A percentile compares a stretch with the other conserved stretches of the same genome.
Evolutionary conservation across 768 basidiomycete genomes (phyloP).

Genomic region (Podaxis carcinomalis): DNA sequence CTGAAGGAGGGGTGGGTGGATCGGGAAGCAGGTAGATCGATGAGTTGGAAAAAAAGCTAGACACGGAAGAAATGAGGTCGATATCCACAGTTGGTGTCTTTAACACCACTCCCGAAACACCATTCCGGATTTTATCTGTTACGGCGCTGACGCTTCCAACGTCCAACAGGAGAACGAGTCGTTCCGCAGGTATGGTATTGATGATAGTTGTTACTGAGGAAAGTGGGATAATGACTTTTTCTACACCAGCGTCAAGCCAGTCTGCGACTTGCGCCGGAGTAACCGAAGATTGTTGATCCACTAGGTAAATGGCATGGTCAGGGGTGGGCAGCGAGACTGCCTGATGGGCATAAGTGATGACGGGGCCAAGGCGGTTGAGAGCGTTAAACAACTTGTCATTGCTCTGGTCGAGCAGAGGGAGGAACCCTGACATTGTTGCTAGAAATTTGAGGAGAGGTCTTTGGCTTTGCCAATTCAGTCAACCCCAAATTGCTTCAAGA

Average conservation of each 20-base stretch:
- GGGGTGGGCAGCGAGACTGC: slow-evolving; percentile 27
- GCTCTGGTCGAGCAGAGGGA: slow-evolving; percentile 54
- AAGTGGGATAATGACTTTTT: slow-evolving; percentile 74
- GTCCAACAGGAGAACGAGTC: slow-evolving; percentile 75
- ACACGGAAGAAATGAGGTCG: slow-evolving; percentile 74
- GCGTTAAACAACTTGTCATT: slow-evolving; percentile 49
- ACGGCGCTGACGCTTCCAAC: slow-evolving; percentile 70
- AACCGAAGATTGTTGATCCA: slow-evolving; percentile 46
- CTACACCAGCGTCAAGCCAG: slow-evolving; percentile 73
- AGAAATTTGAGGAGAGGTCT: not conserved
- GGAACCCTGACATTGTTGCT: slow-evolving; percentile 44
- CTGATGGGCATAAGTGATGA: slow-evolving; percentile 48
- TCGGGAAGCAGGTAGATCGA: slow-evolving; percentile 58
- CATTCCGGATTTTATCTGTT: slow-evolving; percentile 67
- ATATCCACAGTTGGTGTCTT: slow-evolving; percentile 69
- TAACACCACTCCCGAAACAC: slow-evolving; percentile 75
- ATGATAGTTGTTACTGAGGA: slow-evolving; percentile 64
- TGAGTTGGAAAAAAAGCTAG: slow-evolving; percentile 65
- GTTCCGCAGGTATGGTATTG: slow-evolving; percentile 61
- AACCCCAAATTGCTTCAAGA: not conserved
- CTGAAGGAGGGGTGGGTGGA: slow-evolving; percentile 48
- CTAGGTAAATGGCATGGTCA: slow-evolving; percentile 40
- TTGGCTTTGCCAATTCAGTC: not conserved
- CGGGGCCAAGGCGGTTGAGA: slow-evolving; percentile 72
- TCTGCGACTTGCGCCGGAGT: slow-evolving; percentile 53